phyloP scores from a whole-genome alignment of 208 protist genomes.

The Trypanosoma lewisi region DNA sequence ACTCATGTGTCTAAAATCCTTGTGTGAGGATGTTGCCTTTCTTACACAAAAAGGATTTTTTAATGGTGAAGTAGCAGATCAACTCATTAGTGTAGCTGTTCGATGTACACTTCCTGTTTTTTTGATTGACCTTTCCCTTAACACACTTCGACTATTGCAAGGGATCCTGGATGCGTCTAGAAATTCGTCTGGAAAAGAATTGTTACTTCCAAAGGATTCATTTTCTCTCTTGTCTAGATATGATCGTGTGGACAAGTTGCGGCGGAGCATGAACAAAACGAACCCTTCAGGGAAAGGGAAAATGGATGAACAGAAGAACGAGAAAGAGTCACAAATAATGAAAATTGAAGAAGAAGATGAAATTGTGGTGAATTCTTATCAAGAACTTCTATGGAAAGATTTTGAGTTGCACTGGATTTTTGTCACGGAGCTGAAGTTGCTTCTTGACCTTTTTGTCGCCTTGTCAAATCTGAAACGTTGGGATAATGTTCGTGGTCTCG shows the following conservation, averaged over 20 bases:
- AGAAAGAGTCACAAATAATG: constrained; percentile 11
- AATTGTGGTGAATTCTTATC: constrained; percentile 76
- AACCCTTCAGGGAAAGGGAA: constrained; percentile 10
- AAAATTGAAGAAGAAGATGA: constrained; percentile 45
- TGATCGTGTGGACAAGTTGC: constrained; percentile 82
- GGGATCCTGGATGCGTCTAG: constrained; percentile 75
- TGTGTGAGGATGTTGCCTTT: constrained; percentile 87
- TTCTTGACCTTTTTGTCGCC: constrained; percentile 88
- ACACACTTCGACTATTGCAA: constrained; percentile 83
- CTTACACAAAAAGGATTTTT: constrained; percentile 90
- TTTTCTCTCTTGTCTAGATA: constrained; percentile 88
- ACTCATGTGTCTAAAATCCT: constrained; percentile 82
- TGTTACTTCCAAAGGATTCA: constrained; percentile 69
- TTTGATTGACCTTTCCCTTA: constrained; percentile 83
- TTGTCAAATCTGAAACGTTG: constrained; percentile 53
- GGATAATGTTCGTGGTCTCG: constrained; percentile 55
- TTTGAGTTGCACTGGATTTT: constrained; percentile 91
- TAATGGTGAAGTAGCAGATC: constrained; percentile 76
- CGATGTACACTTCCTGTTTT: constrained; percentile 80
- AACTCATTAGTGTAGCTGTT: constrained; percentile 70
- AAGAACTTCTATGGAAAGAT: constrained; percentile 84
- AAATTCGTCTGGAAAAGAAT: constrained; percentile 39
- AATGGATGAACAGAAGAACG: constrained; percentile 2
- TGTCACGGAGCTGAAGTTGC: constrained; percentile 84
- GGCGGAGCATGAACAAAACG: constrained; percentile 42